A percentile compares a stretch with the other conserved stretches of the same genome.
Evolutionary conservation across 2,329 filamentous ascomycete species (phyloP).

Genomic region (Hypoxylon sp.): DNA sequence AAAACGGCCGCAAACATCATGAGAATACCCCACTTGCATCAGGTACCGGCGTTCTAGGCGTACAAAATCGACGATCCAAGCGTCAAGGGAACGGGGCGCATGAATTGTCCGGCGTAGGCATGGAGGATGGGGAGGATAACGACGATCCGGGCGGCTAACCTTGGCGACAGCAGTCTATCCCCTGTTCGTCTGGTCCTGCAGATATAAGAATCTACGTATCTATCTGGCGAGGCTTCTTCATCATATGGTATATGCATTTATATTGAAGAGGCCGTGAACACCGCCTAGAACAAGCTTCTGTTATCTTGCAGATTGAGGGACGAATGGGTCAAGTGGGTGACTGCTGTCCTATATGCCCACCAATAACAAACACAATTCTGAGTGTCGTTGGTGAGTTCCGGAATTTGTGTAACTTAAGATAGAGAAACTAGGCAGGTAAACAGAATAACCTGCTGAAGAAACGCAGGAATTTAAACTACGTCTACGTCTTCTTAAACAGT

Average conservation of each 20-base stretch:
- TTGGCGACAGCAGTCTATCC: constrained; percentile 69
- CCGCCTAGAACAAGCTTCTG: too few species aligned
- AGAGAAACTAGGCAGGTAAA: not conserved
- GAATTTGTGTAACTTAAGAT: constrained; percentile 1
- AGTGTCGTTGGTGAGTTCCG: not conserved
- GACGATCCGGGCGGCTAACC: constrained; percentile 71
- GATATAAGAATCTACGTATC: constrained; percentile 37
- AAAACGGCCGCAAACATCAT: constrained; percentile 41
- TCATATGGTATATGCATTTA: too few species aligned
- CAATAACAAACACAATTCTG: too few species aligned
- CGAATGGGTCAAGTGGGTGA: constrained; percentile 44
- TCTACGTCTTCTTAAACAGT: too few species aligned
- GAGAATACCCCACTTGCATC: constrained; percentile 52
- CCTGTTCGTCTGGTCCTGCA: constrained; percentile 71
- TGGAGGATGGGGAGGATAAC: constrained; percentile 70
- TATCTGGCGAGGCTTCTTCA: too few species aligned
- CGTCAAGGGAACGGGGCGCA: constrained; percentile 35
- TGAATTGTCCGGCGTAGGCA: constrained; percentile 47
- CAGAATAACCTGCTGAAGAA: not conserved
- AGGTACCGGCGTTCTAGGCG: constrained; percentile 60
- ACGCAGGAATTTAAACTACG: not conserved
- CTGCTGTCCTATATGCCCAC: constrained; percentile 38
- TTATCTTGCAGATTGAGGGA: constrained; percentile 44
- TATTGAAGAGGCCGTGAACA: too few species aligned
- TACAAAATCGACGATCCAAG: constrained; percentile 53